Conservation (phyloP, 148 eudicot genomes). For the Chenopodium album region DNA sequence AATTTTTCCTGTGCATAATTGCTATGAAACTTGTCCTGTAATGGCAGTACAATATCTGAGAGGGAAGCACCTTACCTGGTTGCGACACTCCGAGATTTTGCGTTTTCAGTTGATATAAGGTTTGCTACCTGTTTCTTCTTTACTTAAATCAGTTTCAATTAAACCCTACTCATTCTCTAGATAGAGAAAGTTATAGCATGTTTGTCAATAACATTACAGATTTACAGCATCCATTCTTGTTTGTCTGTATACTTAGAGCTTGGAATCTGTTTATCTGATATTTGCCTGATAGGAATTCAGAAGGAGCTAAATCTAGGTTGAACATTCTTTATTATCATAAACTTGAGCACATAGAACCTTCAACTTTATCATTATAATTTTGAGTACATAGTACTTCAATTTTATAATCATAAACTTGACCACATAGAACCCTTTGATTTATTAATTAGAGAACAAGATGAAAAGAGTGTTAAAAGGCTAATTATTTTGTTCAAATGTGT, state of each 20-base stretch:
- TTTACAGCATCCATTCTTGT: not conserved
- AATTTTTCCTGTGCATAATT: conserved; percentile 6
- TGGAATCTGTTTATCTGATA: not conserved
- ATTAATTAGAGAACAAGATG: not conserved
- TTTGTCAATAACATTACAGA: not conserved
- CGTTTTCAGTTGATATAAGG: conserved; percentile 96
- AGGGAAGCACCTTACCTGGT: conserved; percentile 73
- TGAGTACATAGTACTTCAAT: too few relatives aligned
- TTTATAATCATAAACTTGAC: too few relatives aligned
- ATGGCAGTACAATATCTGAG: conserved; percentile 72
- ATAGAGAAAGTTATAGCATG: not conserved
- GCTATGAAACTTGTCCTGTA: conserved; percentile 13
- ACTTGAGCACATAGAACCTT: not conserved
- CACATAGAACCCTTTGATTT: not conserved
- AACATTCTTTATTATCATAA: not conserved
- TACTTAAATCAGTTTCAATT: not conserved
- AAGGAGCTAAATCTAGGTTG: not conserved
- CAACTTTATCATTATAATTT: too few relatives aligned
- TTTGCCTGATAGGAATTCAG: not conserved
- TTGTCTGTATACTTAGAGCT: not conserved
- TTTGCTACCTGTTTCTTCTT: conserved; percentile 21
- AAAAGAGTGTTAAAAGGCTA: too few relatives aligned
- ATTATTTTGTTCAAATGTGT: not conserved
- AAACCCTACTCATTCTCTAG: not conserved
- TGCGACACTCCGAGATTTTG: conserved; percentile 91